Conservation (phyloP, 1,284 basidiomycete genomes). For the Fomitopsis pinicola region DNA sequence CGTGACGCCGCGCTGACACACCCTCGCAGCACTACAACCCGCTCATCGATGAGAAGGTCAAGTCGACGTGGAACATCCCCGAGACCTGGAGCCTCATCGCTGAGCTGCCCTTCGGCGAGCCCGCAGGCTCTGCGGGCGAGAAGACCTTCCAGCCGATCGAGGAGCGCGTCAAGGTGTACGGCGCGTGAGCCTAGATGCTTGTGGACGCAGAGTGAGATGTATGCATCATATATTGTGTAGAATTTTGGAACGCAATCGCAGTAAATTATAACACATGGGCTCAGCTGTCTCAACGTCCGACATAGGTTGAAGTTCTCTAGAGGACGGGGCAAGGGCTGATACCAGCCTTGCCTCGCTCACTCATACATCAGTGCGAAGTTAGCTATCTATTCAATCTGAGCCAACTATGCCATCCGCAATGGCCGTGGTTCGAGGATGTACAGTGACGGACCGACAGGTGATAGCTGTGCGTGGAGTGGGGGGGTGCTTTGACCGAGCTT, state of each 20-base stretch:
- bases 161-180: conserved; percentile 21
- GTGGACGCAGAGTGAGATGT: neutral
- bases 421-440: no score
- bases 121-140: conserved; percentile 15
- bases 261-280: neutral
- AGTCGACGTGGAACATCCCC: conserved; percentile 19
- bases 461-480: no score
- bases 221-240: neutral
- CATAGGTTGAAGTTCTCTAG: no score
- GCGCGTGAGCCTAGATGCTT: conserved; percentile 9
- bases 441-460: no score
- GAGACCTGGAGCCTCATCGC: conserved; percentile 19
- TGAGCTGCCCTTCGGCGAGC: conserved; percentile 21
- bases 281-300: no score
- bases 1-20: neutral
- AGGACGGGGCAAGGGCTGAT: no score
- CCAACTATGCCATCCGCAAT: no score
- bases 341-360: no score
- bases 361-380: no score
- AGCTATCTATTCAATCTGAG: no score
- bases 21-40: conserved; percentile 22
- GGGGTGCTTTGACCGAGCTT: no score
- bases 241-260: neutral
- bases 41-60: conserved; percentile 19
- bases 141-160: conserved; percentile 19